phyloP scores from a whole-genome alignment of 257 asterid species.

The Nicotiana attenuata region DNA sequence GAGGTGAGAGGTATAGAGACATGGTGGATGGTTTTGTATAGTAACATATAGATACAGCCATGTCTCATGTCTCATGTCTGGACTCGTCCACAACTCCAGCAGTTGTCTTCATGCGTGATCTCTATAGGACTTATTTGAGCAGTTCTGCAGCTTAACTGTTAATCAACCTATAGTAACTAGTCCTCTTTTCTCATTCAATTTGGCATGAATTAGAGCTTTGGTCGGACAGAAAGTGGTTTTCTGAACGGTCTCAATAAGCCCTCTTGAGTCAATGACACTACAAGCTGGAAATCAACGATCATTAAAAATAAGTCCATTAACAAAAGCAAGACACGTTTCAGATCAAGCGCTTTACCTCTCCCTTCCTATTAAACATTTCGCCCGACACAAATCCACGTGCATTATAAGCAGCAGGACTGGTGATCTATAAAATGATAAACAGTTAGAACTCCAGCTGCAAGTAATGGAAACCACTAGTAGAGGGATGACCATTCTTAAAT shows the following conservation, averaged over 20 bases:
- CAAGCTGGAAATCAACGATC: constrained; percentile 44
- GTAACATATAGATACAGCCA: not conserved
- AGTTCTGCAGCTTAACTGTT: not conserved
- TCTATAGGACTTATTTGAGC: not conserved
- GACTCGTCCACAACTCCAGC: not conserved
- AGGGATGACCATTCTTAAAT: not conserved
- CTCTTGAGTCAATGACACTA: constrained; percentile 77
- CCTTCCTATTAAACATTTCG: constrained; percentile 66
- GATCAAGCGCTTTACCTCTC: constrained; percentile 54
- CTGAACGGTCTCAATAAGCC: constrained; percentile 53
- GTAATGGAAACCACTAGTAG: not conserved
- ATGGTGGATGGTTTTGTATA: not conserved
- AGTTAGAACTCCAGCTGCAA: not conserved
- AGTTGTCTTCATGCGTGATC: not conserved
- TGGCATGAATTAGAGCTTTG: constrained; percentile 42
- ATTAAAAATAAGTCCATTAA: not conserved
- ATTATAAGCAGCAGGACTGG: constrained; percentile 64
- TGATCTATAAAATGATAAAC: constrained; percentile 36
- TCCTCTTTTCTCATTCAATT: not conserved
- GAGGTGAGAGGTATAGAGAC: not conserved
- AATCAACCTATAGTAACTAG: not conserved
- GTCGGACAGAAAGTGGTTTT: constrained; percentile 27
- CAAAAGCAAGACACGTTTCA: not conserved
- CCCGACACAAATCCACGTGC: constrained; percentile 88
- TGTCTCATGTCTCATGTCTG: not conserved